phyloP scores from a whole-genome alignment of 2,329 filamentous ascomycete genomes.

The Aureobasidium sp. region DNA sequence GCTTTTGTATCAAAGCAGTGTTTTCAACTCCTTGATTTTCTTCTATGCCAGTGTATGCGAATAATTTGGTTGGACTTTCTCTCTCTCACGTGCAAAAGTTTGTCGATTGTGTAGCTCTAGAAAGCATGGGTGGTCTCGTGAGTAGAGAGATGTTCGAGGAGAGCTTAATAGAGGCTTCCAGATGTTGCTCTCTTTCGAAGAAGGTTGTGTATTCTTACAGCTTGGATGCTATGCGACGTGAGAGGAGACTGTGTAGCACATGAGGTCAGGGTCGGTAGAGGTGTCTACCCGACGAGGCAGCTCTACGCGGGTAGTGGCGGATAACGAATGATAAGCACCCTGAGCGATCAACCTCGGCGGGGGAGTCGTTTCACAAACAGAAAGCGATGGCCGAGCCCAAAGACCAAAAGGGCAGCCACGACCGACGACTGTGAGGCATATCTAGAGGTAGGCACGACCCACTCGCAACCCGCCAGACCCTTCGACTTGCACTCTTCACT shows the following conservation, averaged over 20 bases:
- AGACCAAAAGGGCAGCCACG: background rate
- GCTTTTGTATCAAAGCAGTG: too few species aligned
- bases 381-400: background rate
- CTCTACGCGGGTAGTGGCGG: background rate
- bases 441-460: background rate
- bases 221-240: background rate
- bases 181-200: background rate
- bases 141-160: background rate
- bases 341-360: background rate
- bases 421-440: constrained; percentile 2
- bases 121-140: background rate
- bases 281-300: background rate
- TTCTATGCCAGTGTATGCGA: too few species aligned
- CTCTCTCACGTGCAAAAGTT: too few species aligned
- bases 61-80: too few species aligned
- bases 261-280: too few species aligned
- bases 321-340: background rate
- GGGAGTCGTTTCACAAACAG: background rate
- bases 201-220: background rate
- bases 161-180: background rate
- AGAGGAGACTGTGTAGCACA: background rate
- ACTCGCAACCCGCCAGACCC: background rate
- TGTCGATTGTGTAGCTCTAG: background rate
- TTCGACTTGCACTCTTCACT: background rate
- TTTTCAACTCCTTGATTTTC: too few species aligned